Conservation (phyloP, 352 stramenopile species). For the Elongisporangium prolatum region DNA sequence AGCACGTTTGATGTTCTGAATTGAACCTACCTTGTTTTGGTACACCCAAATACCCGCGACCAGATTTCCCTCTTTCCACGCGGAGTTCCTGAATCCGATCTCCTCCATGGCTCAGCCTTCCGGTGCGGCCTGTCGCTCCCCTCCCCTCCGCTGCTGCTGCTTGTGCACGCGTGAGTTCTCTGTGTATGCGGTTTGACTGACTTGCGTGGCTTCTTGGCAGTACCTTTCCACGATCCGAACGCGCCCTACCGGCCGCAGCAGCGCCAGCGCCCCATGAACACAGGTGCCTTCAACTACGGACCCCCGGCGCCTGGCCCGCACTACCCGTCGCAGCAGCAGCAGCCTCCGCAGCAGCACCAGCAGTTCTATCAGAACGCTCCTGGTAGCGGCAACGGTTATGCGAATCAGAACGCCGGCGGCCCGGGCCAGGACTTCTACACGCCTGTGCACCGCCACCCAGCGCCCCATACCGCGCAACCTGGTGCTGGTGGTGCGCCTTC, state of each 20-base stretch:
- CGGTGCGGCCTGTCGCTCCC: not conserved
- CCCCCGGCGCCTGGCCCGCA: constrained; percentile 18
- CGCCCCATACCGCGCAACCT: not conserved
- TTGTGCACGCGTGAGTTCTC: not conserved
- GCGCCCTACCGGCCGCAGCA: constrained; percentile 29
- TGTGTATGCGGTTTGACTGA: not conserved
- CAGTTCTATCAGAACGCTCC: constrained; percentile 45
- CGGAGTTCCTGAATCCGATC: not conserved
- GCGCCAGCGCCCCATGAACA: constrained; percentile 25
- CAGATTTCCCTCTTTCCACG: not conserved
- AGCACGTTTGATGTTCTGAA: not conserved
- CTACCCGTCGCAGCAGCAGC: constrained; percentile 29
- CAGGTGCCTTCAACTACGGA: constrained; percentile 15
- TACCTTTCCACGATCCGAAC: constrained; percentile 55
- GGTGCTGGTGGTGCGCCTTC: not conserved
- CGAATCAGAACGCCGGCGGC: constrained; percentile 9
- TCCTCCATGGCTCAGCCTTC: not conserved
- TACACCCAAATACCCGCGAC: not conserved
- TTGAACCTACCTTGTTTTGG: not conserved
- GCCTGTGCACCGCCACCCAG: not conserved
- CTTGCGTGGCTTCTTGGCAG: constrained; percentile 13
- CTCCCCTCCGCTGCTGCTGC: not conserved
- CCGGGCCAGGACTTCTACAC: constrained; percentile 5
- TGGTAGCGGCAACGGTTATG: constrained; percentile 17
- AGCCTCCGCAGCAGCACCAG: constrained; percentile 42